Evolutionary conservation across 2,329 filamentous ascomycete genomes (phyloP), one percentile per base, ranked within the genome.

Genomic region (Alternaria sp.): DNA sequence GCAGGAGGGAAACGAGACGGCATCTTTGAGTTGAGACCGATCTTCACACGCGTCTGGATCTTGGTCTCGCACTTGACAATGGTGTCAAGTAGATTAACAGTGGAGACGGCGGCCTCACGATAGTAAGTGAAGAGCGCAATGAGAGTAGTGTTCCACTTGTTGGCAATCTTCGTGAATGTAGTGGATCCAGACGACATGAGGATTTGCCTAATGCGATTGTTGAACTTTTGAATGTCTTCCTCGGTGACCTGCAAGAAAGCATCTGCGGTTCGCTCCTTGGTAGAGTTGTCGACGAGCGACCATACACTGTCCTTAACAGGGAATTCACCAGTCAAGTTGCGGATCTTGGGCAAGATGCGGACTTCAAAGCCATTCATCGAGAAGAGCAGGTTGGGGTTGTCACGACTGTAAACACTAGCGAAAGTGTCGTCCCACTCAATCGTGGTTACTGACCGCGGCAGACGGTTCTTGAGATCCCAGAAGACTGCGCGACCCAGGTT

Each of bases 11-110:
- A 99, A 84, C 95, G 91, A 43, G 93, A 97, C 54, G 95, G 95
- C 95, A 99, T 99, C 84, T 99, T 99, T 5, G 94, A 98, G 81
- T 99, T 99, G 62, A 99, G 81, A 3, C 95, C 95, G 71, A 99
- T 99, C 86, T 99, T 99, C 72, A 99, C 95, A 77, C 95, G 89
- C 5, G 95, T 99, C 81, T 99, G 95, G 55, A 99, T 99, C 85
- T 99, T 99, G 14, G 96, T 99, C 81, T 99, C 95, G 71, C 95
- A 99, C 82, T 99, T 99, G 78, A 99, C 95, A 70, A 99, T 99
- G 0, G 94, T 97, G 76, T 99, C 95, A 3, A 99, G 86, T 5
- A 99, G 85, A 63, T 93, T 92, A 62, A 98, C 92, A 0, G 96
- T 99, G 1, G 94, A 97, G 2, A 98, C 94, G 16, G 95, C 95